Conservation (phyloP, 306 rosid genomes). For the Dicorynia guianensis region DNA sequence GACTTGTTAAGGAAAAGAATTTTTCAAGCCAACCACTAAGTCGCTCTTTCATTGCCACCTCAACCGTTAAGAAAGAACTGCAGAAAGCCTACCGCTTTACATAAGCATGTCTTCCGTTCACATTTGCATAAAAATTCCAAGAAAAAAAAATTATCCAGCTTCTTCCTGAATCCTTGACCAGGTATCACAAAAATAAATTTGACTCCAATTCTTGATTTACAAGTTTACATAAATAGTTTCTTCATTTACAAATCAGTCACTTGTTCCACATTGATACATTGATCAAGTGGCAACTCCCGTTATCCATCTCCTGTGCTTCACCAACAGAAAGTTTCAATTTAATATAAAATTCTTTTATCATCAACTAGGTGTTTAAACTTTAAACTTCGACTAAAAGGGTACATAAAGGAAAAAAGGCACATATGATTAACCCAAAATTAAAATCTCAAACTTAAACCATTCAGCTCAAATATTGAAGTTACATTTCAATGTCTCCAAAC, state of each 20-base stretch:
- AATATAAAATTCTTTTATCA: slow-evolving; percentile 8
- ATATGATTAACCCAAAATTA: slow-evolving; percentile 21
- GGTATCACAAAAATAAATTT: slow-evolving; percentile 9
- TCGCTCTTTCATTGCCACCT: background rate
- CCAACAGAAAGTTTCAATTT: slow-evolving; percentile 29
- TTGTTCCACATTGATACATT: background rate
- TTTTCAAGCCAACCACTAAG: background rate
- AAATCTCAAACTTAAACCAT: slow-evolving; percentile 29
- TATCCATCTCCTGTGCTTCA: background rate
- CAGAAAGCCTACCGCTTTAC: background rate
- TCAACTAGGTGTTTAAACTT: background rate
- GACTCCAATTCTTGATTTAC: slow-evolving; percentile 4
- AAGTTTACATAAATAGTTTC: background rate
- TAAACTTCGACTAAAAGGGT: background rate
- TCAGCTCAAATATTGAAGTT: background rate
- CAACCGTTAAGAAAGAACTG: slow-evolving; percentile 7
- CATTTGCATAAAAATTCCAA: background rate
- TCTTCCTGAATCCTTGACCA: slow-evolving; percentile 18
- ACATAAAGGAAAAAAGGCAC: background rate
- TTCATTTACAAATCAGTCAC: slow-evolving; percentile 20
- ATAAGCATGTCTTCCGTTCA: background rate
- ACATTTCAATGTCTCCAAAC: background rate
- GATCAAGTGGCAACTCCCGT: slow-evolving; percentile 19
- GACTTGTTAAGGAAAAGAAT: background rate
- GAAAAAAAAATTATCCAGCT: slow-evolving; percentile 11